Evolutionary conservation across 78 protist species (phyloP), one percentile per base, ranked within the genome.

Genomic region (Pigoraptor vietnamica): DNA sequence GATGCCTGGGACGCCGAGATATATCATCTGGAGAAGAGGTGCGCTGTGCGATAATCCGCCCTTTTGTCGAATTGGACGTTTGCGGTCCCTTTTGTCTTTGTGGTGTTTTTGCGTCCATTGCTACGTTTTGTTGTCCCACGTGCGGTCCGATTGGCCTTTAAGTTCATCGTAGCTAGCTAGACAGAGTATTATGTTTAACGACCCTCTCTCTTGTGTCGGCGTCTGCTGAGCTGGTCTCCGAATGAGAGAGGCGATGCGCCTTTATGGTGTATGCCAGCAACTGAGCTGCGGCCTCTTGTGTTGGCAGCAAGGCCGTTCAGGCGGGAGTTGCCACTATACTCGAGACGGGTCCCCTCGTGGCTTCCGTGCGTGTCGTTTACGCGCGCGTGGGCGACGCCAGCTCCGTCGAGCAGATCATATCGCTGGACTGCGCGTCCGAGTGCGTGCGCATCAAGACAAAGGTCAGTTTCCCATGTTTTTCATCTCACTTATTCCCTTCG

Each of bases 1-100:
- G 33, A 92, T 25, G 90, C 88, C 23, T 89, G 93, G 93, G 94
- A 94, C 36, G 89, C 92, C 35, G 93, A 93, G 1, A 19, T 86
- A 24, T 94, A 89, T 37, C 94, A 94, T 67, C 48, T 90, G 35
- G 93, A 94, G 48, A 90, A 90, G 88, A 2, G 48, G 38, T 9
- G 32, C 67, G 67, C 67, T 48, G 67, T 48, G 67, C 14, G 67
- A 21, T 48, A 48, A 21, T 48, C 29, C 67, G 67, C 14, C 29
- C 29, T 48, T 48, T 6, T 48, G 6, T 6, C 14, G 67, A 48
- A 48, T 48, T 48, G 67, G 29, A 48, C n/a, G n/a, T n/a, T n/a
- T n/a, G n/a, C n/a, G n/a, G n/a, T n/a, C n/a, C n/a, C n/a, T n/a
- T n/a, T n/a, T n/a, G n/a, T n/a, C n/a, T n/a, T n/a, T n/a, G n/a